Base-by-base conservation (phyloP, 257 asterid species). In the Eucommia ulmoides region DNA sequence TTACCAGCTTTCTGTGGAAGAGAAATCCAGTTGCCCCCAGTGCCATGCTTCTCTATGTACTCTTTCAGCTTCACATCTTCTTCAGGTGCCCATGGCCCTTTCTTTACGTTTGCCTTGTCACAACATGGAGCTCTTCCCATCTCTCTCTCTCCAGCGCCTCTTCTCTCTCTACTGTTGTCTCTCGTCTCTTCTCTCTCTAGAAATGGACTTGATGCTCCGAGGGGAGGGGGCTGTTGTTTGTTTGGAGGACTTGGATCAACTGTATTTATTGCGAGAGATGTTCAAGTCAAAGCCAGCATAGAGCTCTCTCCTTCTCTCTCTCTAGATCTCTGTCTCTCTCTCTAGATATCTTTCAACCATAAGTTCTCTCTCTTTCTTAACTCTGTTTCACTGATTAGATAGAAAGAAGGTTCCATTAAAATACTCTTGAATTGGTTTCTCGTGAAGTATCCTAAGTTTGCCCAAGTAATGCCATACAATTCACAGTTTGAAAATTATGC, bases 51-150 rank as follows among this genome's bases (percentile, higher is more conserved):
- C 3, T 77, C 68, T 38, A 85, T 82, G 74, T 80, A 79, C 0
- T 77, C 77, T 35, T 75, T 85, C 0, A 85, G 76, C 70, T 73
- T 75, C 1, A 68, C 92, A 58, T 85, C 96, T 77, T 85, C 96
- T 57, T 85, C 96, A 24, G 92, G 88, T 1, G 96, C 82, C 96
- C 96, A 85, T 49, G 96, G 82, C 24, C 96, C 96, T 67, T 59
- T 85, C 82, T 82, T 85, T 72, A 82, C 96, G 63, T 71, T 82
- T 26, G 74, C 85, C 60, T 85, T 85, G 71, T 85, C 96, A 62
- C 94, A 85, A 50, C 96, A 85, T 23, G 94, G 94, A 26, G 85
- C 85, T 70, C 96, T 79, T 54, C 96, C 94, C 96, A 85, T 85
- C 44, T 67, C 69, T 64, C 41, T 58, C 52, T 52, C 49, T 63